Base-by-base conservation (phyloP, 345 rosid species). In the Hibiscus tridactylites region DNA sequence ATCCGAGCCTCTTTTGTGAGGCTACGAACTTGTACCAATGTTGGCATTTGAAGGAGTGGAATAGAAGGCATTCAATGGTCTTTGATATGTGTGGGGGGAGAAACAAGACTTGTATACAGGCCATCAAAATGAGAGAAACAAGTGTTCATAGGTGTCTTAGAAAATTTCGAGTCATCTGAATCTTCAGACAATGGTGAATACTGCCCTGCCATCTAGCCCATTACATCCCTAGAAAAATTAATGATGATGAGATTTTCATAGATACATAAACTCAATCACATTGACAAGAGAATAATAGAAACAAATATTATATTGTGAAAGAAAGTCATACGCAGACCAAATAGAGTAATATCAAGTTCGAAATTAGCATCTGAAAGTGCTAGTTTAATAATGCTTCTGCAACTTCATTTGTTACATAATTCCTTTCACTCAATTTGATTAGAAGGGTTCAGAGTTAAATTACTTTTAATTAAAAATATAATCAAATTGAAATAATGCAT, bases 61-160 rank as follows among this genome's bases (percentile, higher is more conserved):
- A 62, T 80, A 81, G 71, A 84, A 85, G 3, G 78, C 78, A 64
- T 84, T 72, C 42, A 76, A 69, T 68, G 91, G 85, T 83, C 81
- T 89, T 74, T 87, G 94, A 79, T 80, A 78, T 75, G 21, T 21
- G 21, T 21, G 21, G 0, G 21, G 0, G 95, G 97, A 57, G 96
- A 96, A 78, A 89, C 96, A 3, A 96, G 98, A 83, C 98, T 91
- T 24, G 85, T 85, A 0, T 94, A 89, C n/a, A 75, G 79, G 77
- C 92, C 89, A 17, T 91, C 97, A 15, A 92, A 78, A 66, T 87
- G 97, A 29, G 88, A 83, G 15, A 87, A 28, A 2, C 29, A 28
- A 28, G 29, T 2, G 29, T 28, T 28, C 3, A 28, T 28, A 28
- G 1, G 29, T 28, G 29, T 28, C 29, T 28, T 2, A 28, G 3